These are phyloP conservation scores for Neofusicoccum umdonicola DNA, from an alignment of 2,329 filamentous ascomycete species.

Conservation along the genomic window DNA sequence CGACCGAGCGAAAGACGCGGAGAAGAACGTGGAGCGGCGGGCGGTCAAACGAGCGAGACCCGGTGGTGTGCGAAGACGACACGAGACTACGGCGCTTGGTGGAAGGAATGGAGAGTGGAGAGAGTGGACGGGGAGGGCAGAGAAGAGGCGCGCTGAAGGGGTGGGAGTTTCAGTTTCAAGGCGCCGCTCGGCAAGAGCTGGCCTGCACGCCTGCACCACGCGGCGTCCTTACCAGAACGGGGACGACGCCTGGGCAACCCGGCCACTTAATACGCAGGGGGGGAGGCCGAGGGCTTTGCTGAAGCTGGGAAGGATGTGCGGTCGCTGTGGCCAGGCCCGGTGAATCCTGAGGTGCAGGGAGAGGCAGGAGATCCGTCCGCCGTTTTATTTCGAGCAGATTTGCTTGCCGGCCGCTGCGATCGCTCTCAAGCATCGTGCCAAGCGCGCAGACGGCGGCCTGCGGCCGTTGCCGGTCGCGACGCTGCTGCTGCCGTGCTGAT, in stretches of 20 bases:
- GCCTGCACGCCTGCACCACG: conserved; percentile 10
- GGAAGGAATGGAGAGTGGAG: conserved; percentile 12
- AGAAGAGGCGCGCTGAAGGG: conserved; percentile 14
- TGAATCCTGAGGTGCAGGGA: conserved; percentile 15
- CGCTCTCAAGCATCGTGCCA: conserved; percentile 13
- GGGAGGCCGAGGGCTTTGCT: conserved; percentile 2
- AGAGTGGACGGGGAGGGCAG: conserved; percentile 13
- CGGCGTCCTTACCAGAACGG: conserved; percentile 13
- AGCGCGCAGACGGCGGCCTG: background rate
- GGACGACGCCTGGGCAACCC: conserved; percentile 3
- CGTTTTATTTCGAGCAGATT: conserved; percentile 14
- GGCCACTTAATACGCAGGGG: conserved; percentile 15
- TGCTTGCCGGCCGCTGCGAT: conserved; percentile 8
- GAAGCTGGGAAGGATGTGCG: conserved; percentile 4
- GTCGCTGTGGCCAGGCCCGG: conserved; percentile 8
- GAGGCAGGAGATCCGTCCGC: conserved; percentile 9
- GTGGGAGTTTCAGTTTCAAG: conserved; percentile 17
- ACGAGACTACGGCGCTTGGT: background rate
- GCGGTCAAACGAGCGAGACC: conserved; percentile 15
- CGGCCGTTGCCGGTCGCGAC: conserved; percentile 6
- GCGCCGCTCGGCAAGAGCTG: conserved; percentile 16
- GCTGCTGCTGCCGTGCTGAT: background rate
- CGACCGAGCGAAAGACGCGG: conserved; percentile 5
- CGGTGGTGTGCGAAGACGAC: background rate
- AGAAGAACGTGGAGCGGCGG: background rate